These are phyloP conservation scores for Curvularia eragrostidis DNA, from an alignment of 2,329 filamentous ascomycete species.

Conservation along the genomic window DNA sequence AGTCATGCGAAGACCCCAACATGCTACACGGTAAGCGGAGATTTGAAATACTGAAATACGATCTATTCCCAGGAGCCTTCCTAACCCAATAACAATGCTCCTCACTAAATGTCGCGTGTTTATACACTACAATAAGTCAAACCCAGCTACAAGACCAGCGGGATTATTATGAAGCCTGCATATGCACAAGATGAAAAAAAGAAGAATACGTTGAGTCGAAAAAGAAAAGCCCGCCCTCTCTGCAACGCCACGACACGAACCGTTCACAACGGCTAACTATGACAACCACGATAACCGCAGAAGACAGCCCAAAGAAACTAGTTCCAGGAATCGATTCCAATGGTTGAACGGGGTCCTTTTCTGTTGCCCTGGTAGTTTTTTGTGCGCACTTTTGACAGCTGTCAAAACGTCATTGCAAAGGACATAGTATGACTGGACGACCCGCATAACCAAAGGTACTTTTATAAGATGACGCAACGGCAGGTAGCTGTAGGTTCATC, in stretches of 20 bases:
- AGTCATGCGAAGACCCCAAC: not conserved
- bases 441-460: slow-evolving; percentile 2
- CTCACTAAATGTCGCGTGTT: slow-evolving; percentile 17
- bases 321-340: not conserved
- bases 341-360: not conserved
- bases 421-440: not conserved
- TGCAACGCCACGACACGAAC: slow-evolving; percentile 10
- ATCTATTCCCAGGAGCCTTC: slow-evolving; percentile 20
- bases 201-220: slow-evolving; percentile 10
- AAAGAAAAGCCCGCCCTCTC: slow-evolving; percentile 8
- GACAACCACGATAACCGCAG: slow-evolving; percentile 10
- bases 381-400: slow-evolving; percentile 6
- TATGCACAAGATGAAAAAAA: slow-evolving; percentile 24
- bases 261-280: slow-evolving; percentile 10
- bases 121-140: slow-evolving; percentile 20
- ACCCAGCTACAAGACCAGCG: slow-evolving; percentile 8
- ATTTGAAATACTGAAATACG: slow-evolving; percentile 4
- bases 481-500: slow-evolving; percentile 65
- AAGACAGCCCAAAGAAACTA: not conserved
- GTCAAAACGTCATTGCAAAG: slow-evolving; percentile 2
- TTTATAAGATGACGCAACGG: slow-evolving; percentile 68
- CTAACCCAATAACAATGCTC: slow-evolving; percentile 8
- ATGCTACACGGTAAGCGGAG: not conserved
- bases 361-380: not conserved
- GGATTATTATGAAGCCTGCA: slow-evolving; percentile 8